A percentile compares a stretch with the other conserved stretches of the same genome.
Evolutionary conservation across 2,329 filamentous ascomycete genomes (phyloP).

Genomic region (Monosporascus cannonballus): DNA sequence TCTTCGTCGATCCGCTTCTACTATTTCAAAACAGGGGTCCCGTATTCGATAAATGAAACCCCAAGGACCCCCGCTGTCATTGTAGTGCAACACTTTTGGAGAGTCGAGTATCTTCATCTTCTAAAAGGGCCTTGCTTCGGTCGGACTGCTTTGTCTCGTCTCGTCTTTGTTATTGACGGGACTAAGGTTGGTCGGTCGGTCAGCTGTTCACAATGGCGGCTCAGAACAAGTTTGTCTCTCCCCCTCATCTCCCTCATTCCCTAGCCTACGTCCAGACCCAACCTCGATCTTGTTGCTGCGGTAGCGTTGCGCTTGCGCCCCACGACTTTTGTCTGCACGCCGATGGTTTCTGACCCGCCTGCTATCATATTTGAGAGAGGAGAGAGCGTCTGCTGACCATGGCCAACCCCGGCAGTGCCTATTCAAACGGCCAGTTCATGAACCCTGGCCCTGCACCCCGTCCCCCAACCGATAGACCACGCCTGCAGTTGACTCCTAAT

Average conservation of each 20-base stretch:
- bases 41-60: background rate
- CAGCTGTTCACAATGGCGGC: slow-evolving; percentile 25
- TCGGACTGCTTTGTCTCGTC: background rate
- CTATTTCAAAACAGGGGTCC: background rate
- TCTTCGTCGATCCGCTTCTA: background rate
- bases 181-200: background rate
- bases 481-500: slow-evolving; percentile 72
- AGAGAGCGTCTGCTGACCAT: slow-evolving; percentile 16
- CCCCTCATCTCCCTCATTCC: background rate
- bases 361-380: too few relatives aligned
- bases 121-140: background rate
- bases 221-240: slow-evolving; percentile 26
- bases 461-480: slow-evolving; percentile 77
- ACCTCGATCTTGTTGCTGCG: slow-evolving; percentile 3
- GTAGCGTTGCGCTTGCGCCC: slow-evolving; percentile 4
- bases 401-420: slow-evolving; percentile 39
- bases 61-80: background rate
- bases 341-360: background rate
- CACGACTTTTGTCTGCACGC: slow-evolving; percentile 3
- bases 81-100: background rate
- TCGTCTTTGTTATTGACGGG: background rate
- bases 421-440: slow-evolving; percentile 72
- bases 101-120: background rate
- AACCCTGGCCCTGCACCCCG: slow-evolving; percentile 92
- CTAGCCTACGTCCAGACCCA: background rate